phyloP scores from a whole-genome alignment of 129 eudicot genomes.

The Escallonia rubra region DNA sequence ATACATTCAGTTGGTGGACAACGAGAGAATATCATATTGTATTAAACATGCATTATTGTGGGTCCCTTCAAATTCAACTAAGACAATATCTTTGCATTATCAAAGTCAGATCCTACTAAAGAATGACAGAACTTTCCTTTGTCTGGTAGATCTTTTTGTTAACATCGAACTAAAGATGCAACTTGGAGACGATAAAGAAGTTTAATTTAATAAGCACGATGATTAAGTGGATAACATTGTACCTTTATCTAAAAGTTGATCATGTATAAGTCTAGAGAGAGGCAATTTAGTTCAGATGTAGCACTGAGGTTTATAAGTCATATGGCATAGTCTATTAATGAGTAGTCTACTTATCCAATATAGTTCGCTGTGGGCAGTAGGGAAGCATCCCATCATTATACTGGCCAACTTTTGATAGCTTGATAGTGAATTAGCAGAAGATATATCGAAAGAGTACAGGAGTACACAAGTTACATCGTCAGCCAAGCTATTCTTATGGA shows the following conservation, averaged over 20 bases:
- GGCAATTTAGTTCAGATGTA: background rate
- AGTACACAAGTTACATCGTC: too few species aligned
- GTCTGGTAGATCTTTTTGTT: conserved; percentile 19
- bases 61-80: conserved; percentile 19
- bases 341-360: too few species aligned
- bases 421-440: too few species aligned
- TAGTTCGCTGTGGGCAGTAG: background rate
- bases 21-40: conserved; percentile 36
- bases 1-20: conserved; percentile 41
- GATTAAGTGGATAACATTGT: conserved; percentile 1
- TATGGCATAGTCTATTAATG: too few species aligned
- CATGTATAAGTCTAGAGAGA: background rate
- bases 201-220: background rate
- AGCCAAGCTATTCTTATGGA: too few species aligned
- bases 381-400: background rate
- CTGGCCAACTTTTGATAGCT: background rate
- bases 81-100: conserved; percentile 22
- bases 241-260: conserved; percentile 3
- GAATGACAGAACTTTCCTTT: conserved; percentile 10
- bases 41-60: conserved; percentile 14
- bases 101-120: conserved; percentile 28
- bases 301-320: background rate
- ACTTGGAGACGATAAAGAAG: background rate
- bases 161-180: background rate
- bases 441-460: too few species aligned